These are phyloP conservation scores for Corymbia calophylla DNA, from an alignment of 441 rosid genomes.

Conservation along the genomic window DNA sequence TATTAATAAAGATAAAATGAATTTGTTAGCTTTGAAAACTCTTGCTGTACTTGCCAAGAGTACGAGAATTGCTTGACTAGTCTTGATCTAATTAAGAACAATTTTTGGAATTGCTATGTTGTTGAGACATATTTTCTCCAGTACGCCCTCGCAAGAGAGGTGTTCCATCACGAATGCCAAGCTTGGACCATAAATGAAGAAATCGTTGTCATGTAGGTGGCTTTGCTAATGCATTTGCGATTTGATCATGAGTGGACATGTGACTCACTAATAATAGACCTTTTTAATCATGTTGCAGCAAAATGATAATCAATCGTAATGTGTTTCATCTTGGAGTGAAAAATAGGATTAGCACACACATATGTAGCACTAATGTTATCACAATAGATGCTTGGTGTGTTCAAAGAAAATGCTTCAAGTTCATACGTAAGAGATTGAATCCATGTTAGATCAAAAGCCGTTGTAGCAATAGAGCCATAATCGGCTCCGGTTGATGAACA, in stretches of 20 bases:
- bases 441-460: background rate
- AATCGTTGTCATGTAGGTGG: background rate
- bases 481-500: background rate
- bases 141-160: background rate
- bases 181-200: background rate
- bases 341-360: background rate
- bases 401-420: background rate
- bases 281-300: background rate
- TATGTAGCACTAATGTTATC: background rate
- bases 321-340: background rate
- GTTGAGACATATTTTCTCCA: background rate
- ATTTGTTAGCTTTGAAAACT: no score
- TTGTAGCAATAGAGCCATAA: background rate
- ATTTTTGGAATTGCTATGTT: background rate
- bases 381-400: background rate
- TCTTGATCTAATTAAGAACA: background rate
- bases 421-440: background rate
- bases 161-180: background rate
- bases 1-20: no score
- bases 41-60: no score
- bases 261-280: background rate
- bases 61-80: no score
- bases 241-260: background rate
- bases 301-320: background rate
- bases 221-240: background rate